A percentile compares a stretch with the other conserved stretches of the same genome.
Conservation (phyloP, 2,329 filamentous ascomycete genomes). For the Aspergillus sp. region DNA sequence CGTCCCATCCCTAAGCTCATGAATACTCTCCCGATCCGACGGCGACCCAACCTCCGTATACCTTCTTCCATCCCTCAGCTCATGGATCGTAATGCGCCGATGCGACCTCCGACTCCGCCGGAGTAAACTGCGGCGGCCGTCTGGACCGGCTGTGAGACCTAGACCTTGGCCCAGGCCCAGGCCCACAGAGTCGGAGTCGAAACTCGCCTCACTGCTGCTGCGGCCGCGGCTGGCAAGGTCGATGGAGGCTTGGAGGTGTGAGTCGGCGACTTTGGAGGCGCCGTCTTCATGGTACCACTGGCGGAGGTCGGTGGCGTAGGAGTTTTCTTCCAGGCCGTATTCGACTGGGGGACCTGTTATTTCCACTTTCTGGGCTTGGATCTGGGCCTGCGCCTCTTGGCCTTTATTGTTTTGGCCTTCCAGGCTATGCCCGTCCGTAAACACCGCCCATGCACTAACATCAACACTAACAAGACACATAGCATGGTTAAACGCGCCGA, state of each 20-base stretch:
- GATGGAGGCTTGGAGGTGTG: conserved; percentile 29
- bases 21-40: conserved; percentile 30
- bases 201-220: conserved; percentile 21
- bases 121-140: conserved; percentile 8
- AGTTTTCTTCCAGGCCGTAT: conserved; percentile 29
- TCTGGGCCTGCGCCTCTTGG: too few species aligned
- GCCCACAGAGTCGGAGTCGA: too few species aligned
- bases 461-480: conserved; percentile 35
- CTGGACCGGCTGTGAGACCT: too few species aligned
- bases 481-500: conserved; percentile 33
- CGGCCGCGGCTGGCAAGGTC: conserved; percentile 20
- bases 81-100: conserved; percentile 34
- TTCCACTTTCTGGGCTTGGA: conserved; percentile 12
- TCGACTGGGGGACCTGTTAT: conserved; percentile 34
- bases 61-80: conserved; percentile 34
- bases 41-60: conserved; percentile 36
- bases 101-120: conserved; percentile 24
- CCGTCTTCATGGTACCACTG: conserved; percentile 36
- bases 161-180: too few species aligned
- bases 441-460: conserved; percentile 42
- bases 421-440: conserved; percentile 10
- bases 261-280: conserved; percentile 26
- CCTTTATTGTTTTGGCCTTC: too few species aligned
- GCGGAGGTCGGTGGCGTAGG: conserved; percentile 27
- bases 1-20: conserved; percentile 37